Base-by-base conservation (phyloP, 2,329 filamentous ascomycete genomes). In the Cordyceps fumosorosea region DNA sequence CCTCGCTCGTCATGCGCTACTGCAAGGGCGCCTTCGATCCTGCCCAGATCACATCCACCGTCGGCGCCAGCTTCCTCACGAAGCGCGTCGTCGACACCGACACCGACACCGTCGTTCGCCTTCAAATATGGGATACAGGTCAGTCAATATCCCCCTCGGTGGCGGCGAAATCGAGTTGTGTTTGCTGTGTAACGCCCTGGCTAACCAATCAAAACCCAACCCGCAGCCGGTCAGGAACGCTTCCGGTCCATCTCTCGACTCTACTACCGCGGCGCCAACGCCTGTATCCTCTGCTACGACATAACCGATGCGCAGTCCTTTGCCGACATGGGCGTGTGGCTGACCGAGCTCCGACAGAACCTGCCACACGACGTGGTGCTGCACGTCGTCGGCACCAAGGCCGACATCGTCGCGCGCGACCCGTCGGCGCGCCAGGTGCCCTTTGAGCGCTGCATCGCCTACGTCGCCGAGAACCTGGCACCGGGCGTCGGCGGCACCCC, bases 61-160 rank as follows among this genome's bases (percentile, higher is more conserved):
- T 93, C 63, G 89, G 89, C 72, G 89, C 89, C 32, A 90, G 86
- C 71, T 92, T 92, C 74, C 80, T 91, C 72, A 89, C 89, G 50
- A 92, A 92, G 76, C 85, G 88, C 70, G 87, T 92, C 64, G 81
- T 90, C 67, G 93, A 97, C 75, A 86, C 85, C 65, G 90, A 96
- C 72, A 90, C 89, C 24, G 90, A 93, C 69, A 95, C 91, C 1
- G 82, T 90, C 26, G 91, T 97, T 42, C 86, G 93, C n/a, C 81
- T 97, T 44, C 93, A 97, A 72, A 96, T 97, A 67, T 97, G 93
- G 93, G 93, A 97, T 73, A 97, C 93, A 40, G 91, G 83, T 85
- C 73, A 64, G 70, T 67, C 51, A 34, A 26, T 20, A 42, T 3
- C 37, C 6, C 2, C 26, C 6, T 8, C 4, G 20, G 7, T 5